phyloP scores from a whole-genome alignment of 2,329 filamentous ascomycete genomes.

The Aspergillus fischeri region DNA sequence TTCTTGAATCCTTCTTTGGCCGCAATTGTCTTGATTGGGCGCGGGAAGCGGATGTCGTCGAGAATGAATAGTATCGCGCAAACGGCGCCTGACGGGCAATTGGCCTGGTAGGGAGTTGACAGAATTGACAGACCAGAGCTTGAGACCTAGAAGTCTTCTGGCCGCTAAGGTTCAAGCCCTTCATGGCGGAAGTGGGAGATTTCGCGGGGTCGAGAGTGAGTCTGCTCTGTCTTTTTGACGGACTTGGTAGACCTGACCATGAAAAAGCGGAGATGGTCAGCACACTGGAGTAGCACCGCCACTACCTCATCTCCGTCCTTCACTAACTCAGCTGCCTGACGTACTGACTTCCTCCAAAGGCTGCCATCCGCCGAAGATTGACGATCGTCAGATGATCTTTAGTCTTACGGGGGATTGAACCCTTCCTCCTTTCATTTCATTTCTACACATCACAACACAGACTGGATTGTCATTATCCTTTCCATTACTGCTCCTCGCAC shows the following conservation, averaged over 20 bases:
- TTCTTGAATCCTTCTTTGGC: conserved; percentile 9
- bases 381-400: conserved; percentile 11
- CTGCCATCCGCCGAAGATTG: conserved; percentile 5
- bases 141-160: conserved; percentile 21
- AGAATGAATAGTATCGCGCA: conserved; percentile 17
- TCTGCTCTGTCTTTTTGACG: conserved; percentile 14
- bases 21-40: conserved; percentile 15
- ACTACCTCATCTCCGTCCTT: conserved; percentile 6
- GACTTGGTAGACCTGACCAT: neutral
- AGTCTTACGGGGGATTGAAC: conserved; percentile 9
- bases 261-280: conserved; percentile 27
- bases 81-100: conserved; percentile 17
- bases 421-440: conserved; percentile 4
- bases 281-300: conserved; percentile 16
- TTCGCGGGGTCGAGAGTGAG: neutral
- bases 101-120: conserved; percentile 29
- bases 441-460: neutral
- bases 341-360: conserved; percentile 20
- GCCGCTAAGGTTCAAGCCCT: conserved; percentile 29
- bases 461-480: conserved; percentile 4
- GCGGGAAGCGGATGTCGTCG: conserved; percentile 7
- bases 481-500: conserved; percentile 8
- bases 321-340: conserved; percentile 20
- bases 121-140: conserved; percentile 36
- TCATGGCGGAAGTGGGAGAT: conserved; percentile 26